These are phyloP conservation scores for Petunia hybrid DNA, from an alignment of 305 asterid genomes.

Conservation along the genomic window DNA sequence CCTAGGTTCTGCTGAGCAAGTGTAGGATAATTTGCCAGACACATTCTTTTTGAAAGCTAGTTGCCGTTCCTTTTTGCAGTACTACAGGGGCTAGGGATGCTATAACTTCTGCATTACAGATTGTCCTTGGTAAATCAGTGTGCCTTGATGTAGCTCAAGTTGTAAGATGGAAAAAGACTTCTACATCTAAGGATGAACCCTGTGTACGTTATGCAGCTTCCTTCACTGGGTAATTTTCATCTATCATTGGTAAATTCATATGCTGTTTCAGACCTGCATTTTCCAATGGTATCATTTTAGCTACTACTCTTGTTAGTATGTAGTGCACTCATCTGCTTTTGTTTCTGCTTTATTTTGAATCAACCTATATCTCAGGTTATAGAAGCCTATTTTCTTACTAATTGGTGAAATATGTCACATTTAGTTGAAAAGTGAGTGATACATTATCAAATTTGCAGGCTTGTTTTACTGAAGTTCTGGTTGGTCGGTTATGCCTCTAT, in stretches of 20 bases:
- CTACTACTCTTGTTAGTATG: background rate
- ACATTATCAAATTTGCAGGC: background rate
- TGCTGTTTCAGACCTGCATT: background rate
- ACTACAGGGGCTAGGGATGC: slow-evolving; percentile 98
- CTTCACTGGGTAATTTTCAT: slow-evolving; percentile 82
- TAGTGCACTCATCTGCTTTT: slow-evolving; percentile 6
- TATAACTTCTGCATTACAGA: slow-evolving; percentile 90
- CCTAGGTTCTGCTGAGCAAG: background rate
- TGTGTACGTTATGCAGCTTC: slow-evolving; percentile 98
- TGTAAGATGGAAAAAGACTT: slow-evolving; percentile 84
- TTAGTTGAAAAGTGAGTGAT: slow-evolving; percentile 1
- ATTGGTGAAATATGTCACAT: slow-evolving; percentile 16
- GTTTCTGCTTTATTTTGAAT: background rate
- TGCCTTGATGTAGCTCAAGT: slow-evolving; percentile 94
- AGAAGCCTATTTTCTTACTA: background rate
- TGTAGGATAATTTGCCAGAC: background rate
- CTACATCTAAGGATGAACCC: slow-evolving; percentile 77
- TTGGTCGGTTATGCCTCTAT: background rate
- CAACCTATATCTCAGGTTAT: background rate
- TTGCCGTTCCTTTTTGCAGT: slow-evolving; percentile 59
- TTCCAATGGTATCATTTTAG: background rate
- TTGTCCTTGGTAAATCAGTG: slow-evolving; percentile 85
- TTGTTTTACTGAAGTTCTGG: too few relatives aligned
- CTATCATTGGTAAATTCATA: slow-evolving; percentile 37
- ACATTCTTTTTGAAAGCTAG: background rate